Conservation (phyloP, 202 grass and related monocot genomes). For the Digitaria exilis region DNA sequence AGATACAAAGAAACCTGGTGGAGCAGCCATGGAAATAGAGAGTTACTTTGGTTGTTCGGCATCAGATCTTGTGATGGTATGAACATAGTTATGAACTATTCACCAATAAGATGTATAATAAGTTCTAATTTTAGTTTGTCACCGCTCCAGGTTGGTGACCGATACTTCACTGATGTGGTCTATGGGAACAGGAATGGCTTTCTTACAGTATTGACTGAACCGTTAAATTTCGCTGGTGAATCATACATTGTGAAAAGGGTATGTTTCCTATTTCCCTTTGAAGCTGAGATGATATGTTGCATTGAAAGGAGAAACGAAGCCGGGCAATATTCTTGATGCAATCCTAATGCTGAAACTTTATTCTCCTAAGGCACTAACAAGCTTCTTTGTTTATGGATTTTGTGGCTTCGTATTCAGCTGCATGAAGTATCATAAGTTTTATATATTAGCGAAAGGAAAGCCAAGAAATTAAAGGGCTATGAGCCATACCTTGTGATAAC, state of each 20-base stretch:
- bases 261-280: neutral
- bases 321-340: neutral
- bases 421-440: neutral
- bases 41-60: constrained; percentile 86
- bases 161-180: constrained; percentile 91
- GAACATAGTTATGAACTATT: constrained; percentile 11
- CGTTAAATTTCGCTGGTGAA: constrained; percentile 63
- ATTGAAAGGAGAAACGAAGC: neutral
- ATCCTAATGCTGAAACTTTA: constrained; percentile 2
- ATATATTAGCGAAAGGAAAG: constrained; percentile 6
- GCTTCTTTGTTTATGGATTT: constrained; percentile 12
- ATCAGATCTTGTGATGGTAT: constrained; percentile 82
- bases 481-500: neutral
- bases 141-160: constrained; percentile 78
- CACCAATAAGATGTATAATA: neutral
- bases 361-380: constrained; percentile 2
- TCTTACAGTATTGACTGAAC: constrained; percentile 85
- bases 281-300: neutral
- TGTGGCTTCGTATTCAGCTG: neutral
- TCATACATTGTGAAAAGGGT: constrained; percentile 87
- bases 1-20: constrained; percentile 92
- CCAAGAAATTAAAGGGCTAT: neutral
- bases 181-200: constrained; percentile 93
- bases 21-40: constrained; percentile 88
- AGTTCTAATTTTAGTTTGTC: constrained; percentile 27